These are phyloP conservation scores for Aegilops speltoides DNA, from an alignment of 176 grass and related monocot genomes.

Conservation along the genomic window DNA sequence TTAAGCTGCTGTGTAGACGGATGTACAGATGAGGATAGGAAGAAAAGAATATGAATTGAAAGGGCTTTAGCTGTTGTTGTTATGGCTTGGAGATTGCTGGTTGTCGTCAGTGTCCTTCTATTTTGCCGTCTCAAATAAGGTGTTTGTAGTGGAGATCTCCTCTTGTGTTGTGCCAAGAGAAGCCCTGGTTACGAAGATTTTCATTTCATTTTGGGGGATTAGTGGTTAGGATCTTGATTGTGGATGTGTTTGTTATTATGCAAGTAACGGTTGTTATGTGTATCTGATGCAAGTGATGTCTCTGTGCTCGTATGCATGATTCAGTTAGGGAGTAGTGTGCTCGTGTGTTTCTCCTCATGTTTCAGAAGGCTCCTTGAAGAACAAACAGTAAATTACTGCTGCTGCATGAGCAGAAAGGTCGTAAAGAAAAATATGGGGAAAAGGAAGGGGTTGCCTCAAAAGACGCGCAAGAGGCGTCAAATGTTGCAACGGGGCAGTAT, in stretches of 20 bases:
- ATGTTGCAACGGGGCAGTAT: not conserved
- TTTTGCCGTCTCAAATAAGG: not conserved
- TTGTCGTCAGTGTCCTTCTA: slow-evolving; percentile 7
- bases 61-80: slow-evolving; percentile 1
- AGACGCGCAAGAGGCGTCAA: not conserved
- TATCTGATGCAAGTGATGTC: too few relatives aligned
- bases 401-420: not conserved
- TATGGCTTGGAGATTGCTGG: slow-evolving; percentile 36
- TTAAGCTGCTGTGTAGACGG: slow-evolving; percentile 55
- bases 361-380: not conserved
- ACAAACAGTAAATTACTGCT: not conserved
- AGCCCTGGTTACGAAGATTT: not conserved
- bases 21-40: slow-evolving; percentile 73
- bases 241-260: not conserved
- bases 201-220: not conserved
- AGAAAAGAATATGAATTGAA: slow-evolving; percentile 45
- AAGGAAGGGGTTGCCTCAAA: not conserved
- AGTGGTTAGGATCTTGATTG: not conserved
- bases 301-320: too few relatives aligned
- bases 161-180: not conserved
- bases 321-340: too few relatives aligned
- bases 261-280: not conserved
- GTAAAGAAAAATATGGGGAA: not conserved
- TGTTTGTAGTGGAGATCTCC: not conserved
- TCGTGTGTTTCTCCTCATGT: too few relatives aligned